phyloP scores from a whole-genome alignment of 2,329 filamentous ascomycete genomes.

The Penicillium thymicola region DNA sequence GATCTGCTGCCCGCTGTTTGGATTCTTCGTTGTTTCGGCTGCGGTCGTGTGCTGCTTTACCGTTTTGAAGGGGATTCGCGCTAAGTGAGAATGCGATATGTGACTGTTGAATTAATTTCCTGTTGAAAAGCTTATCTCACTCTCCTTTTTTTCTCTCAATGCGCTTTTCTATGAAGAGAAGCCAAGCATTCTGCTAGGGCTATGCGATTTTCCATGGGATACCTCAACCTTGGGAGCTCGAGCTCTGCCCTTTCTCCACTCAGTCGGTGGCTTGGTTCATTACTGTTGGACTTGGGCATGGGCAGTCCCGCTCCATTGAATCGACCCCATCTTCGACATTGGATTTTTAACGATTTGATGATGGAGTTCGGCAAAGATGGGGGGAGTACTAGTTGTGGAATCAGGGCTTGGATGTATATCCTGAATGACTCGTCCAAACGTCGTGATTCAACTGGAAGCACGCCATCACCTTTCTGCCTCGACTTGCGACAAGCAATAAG shows the following conservation, averaged over 20 bases:
- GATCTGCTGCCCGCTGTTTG: constrained; percentile 1
- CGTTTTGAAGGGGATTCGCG: background rate
- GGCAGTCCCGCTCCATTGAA: background rate
- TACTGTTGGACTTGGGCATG: background rate
- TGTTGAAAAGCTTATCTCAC: background rate
- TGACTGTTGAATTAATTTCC: background rate
- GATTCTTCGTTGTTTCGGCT: constrained; percentile 6
- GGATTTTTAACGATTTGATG: background rate
- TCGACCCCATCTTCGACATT: background rate
- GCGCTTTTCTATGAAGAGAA: background rate
- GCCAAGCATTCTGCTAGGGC: background rate
- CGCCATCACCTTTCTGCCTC: background rate
- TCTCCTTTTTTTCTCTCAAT: background rate
- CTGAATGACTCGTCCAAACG: background rate
- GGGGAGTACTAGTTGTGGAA: background rate
- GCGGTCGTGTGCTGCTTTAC: constrained; percentile 7
- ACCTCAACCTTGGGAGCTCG: background rate
- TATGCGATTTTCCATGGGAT: too few relatives aligned
- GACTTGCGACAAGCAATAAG: background rate
- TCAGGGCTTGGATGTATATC: background rate
- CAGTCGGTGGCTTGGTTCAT: background rate
- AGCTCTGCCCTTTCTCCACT: background rate
- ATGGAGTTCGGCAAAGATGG: background rate
- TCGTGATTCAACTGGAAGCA: background rate
- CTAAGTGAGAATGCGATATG: background rate